Percentiles rank a stretch among this genome's conserved stretches.
Conservation (phyloP, 2,329 filamentous ascomycete genomes). For the Alternaria viburni region DNA sequence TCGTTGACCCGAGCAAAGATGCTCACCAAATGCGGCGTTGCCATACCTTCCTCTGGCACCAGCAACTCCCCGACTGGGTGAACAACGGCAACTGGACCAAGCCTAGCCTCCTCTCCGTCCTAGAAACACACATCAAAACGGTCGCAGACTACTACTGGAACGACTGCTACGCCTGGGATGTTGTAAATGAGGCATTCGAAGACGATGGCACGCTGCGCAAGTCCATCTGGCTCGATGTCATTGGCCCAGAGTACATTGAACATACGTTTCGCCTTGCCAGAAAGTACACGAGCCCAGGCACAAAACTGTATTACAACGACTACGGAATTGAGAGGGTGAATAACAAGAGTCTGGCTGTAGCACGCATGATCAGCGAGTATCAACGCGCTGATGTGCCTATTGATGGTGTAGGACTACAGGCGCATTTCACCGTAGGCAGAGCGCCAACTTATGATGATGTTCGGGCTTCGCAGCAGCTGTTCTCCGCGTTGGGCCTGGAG, state of each 20-base stretch:
- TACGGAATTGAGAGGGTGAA: slow-evolving; percentile 67
- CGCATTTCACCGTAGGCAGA: slow-evolving; percentile 64
- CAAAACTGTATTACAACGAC: slow-evolving; percentile 69
- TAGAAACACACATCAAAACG: slow-evolving; percentile 67
- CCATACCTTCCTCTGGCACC: slow-evolving; percentile 65
- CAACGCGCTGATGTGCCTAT: slow-evolving; percentile 55
- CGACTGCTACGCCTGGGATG: slow-evolving; percentile 69
- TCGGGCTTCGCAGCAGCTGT: slow-evolving; percentile 57
- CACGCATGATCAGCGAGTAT: slow-evolving; percentile 41
- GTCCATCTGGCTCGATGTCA: slow-evolving; percentile 61
- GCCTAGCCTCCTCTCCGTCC: slow-evolving; percentile 61
- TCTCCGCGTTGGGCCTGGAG: slow-evolving; percentile 60
- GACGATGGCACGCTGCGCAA: slow-evolving; percentile 63
- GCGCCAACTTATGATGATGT: slow-evolving; percentile 56
- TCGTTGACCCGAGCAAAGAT: slow-evolving; percentile 49
- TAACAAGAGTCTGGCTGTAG: slow-evolving; percentile 51
- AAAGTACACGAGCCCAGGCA: slow-evolving; percentile 59
- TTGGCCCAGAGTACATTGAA: slow-evolving; percentile 64
- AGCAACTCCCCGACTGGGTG: slow-evolving; percentile 62
- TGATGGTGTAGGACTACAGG: slow-evolving; percentile 68
- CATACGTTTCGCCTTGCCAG: slow-evolving; percentile 63
- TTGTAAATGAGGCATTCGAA: slow-evolving; percentile 68
- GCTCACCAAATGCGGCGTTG: slow-evolving; percentile 63
- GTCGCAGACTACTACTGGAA: slow-evolving; percentile 65
- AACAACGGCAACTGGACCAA: slow-evolving; percentile 62